Conservation (phyloP, 257 asterid species). For the Solanum appendiculatum region DNA sequence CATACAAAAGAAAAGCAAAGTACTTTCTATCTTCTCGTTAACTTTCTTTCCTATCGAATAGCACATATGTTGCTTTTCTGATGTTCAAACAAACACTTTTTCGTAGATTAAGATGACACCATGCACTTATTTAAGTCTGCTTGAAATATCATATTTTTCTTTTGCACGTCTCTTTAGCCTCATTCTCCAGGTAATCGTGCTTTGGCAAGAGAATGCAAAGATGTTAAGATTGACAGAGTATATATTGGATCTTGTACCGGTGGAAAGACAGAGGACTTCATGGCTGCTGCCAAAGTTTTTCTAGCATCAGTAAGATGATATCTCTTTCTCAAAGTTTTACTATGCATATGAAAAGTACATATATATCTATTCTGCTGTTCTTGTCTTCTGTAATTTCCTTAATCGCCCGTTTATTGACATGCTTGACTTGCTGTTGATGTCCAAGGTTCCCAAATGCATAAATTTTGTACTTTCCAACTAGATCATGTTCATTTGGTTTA, state of each 20-base stretch:
- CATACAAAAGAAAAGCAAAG: neutral
- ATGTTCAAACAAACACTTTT: neutral
- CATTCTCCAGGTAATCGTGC: conserved; percentile 98
- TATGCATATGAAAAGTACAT: neutral
- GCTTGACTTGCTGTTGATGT: neutral
- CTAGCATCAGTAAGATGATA: conserved; percentile 60
- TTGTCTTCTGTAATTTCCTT: neutral
- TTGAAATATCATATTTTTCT: neutral
- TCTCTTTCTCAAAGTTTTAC: neutral
- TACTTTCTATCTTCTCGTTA: neutral
- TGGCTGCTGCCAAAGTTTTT: conserved; percentile 92
- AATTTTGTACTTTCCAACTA: neutral
- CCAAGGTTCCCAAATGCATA: neutral
- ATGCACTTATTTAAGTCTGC: neutral
- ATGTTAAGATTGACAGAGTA: conserved; percentile 86
- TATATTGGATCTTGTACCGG: conserved; percentile 97
- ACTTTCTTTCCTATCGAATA: neutral
- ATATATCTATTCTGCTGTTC: neutral
- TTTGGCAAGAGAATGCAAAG: conserved; percentile 91
- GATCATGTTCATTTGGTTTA: neutral
- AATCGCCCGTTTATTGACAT: neutral
- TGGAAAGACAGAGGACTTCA: conserved; percentile 93
- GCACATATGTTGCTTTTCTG: neutral
- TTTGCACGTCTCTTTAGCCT: conserved; percentile 39
- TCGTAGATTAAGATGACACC: neutral